Base-by-base conservation (phyloP, 2,329 filamentous ascomycete genomes). In the Neofusicoccum umdonicola region DNA sequence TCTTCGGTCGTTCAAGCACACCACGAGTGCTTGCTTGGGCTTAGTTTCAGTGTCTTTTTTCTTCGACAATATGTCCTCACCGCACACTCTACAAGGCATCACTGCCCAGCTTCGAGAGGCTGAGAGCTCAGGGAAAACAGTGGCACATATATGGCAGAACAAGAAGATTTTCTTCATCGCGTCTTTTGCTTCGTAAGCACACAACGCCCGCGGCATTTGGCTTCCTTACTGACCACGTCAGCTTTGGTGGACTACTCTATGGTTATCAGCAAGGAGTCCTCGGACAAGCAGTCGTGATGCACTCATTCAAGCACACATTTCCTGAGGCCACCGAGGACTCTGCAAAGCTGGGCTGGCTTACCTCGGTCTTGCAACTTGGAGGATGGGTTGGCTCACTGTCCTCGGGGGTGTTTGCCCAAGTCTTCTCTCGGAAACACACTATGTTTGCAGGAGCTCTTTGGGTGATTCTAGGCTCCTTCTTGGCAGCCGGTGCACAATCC, bases 181-280 rank as follows among this genome's bases (percentile, higher is more conserved):
- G 27, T 72, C 73, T 64, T 74, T 74, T 57, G 71, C 71, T 42
- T 73, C 72, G 72, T 74, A 68, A 62, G 70, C 35, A 15, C 13
- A 42, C 9, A n/a, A 34, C 9, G 1, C 4, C 52, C 17, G 19
- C 17, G 4, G 13, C 2, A 31, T 27, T 17, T 22, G 6, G 13
- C 34, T 52, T 31, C 17, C 64, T 31, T 35, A 62, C 42, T 27
- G 4, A 60, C 56, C 35, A 9, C 13, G 4, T 13, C 44, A 83
- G 81, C n/a, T 79, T 83, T 22, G 81, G 82, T 65, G 82, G 82
- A 22, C 81, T 84, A 52, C 79, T 82, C 65, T 84, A 83, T 78
- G 82, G 82, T 62, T 84, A 84, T 69, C 82, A 85, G 65, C 84
- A 85, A 68, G 84, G 83, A 57, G 82, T 86, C 1, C 73, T 86